Base-by-base conservation (phyloP, 129 eudicot species). In the Centella asiatica region DNA sequence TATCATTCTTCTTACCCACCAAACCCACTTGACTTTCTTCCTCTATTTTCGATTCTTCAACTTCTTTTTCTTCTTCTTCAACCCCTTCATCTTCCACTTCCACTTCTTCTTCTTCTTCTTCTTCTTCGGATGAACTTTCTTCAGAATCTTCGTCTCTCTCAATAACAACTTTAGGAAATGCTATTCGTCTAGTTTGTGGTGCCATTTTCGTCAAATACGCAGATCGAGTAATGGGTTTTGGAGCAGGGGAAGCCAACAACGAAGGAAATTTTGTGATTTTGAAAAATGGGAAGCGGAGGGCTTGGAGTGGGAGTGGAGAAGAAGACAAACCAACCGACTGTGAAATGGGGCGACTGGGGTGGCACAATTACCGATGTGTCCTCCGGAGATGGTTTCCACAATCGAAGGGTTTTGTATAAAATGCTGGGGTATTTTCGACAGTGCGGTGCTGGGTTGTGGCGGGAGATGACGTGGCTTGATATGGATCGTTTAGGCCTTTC, bases 81-180 rank as follows among this genome's bases (percentile, higher is more conserved):
- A 60, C 78, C 0, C 32, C 73, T 7, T 67, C 77, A 7, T 60
- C 78, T 1, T 37, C 48, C 36, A 62, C 73, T 25, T 25, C 72
- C 19, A 45, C 65, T 46, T 74, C 81, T n/a, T 49, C 85, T 29
- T 66, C 74, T 48, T 66, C 81, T 28, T 72, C 76, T 44, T 81
- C 94, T 14, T 68, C 89, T 7, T 72, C 86, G 1, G 81, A 81
- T 23, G 87, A 83, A 51, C 86, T 86, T 44, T 83, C 85, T 14
- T 83, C 90, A 6, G 88, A 73, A 59, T 90, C 95, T 1, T 77
- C 56, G 5, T 82, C 88, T 46, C 86, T 64, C 69, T 81, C 97
- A 2, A 90, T 82, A 66, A 90, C 81, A 29, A 90, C 81, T 50
- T 77, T 69, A 42, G 95, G 94, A 34, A 85, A 83, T 64, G 74